Conservation (phyloP, 2,329 filamentous ascomycete species). For the Cladosporium sphaerospermum region DNA sequence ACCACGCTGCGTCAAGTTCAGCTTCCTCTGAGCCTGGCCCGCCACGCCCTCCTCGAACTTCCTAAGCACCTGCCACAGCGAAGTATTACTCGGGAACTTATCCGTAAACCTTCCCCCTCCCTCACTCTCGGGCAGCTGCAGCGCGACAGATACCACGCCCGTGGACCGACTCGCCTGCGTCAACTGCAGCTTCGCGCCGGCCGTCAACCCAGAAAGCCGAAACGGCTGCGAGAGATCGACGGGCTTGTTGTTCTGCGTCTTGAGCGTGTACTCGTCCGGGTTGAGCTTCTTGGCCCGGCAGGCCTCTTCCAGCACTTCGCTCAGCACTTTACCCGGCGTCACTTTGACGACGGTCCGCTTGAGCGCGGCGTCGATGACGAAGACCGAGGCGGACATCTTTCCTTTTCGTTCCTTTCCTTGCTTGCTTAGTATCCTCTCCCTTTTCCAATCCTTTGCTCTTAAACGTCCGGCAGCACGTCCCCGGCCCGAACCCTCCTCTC, state of each 20-base stretch:
- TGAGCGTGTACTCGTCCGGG: slow-evolving; percentile 70
- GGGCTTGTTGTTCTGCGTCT: slow-evolving; percentile 80
- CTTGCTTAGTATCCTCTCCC: background rate
- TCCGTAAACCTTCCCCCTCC: slow-evolving; percentile 66
- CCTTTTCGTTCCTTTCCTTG: background rate
- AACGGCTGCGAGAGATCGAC: slow-evolving; percentile 81
- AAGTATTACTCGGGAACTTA: slow-evolving; percentile 82
- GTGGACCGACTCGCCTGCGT: slow-evolving; percentile 81
- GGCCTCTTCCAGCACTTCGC: slow-evolving; percentile 80
- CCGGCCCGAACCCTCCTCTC: background rate
- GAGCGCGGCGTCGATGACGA: slow-evolving; percentile 75
- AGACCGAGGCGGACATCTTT: slow-evolving; percentile 77
- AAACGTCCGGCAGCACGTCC: no score
- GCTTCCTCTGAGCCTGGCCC: slow-evolving; percentile 45
- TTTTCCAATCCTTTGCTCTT: background rate
- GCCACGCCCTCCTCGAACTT: slow-evolving; percentile 77
- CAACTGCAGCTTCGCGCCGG: slow-evolving; percentile 88
- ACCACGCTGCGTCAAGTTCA: slow-evolving; percentile 78
- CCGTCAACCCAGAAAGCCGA: slow-evolving; percentile 71
- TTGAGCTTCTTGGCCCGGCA: slow-evolving; percentile 73
- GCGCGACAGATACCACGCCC: slow-evolving; percentile 77
- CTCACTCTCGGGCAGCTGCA: slow-evolving; percentile 73
- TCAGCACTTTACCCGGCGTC: slow-evolving; percentile 70
- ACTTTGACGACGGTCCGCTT: slow-evolving; percentile 78
- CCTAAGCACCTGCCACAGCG: slow-evolving; percentile 81